Evolutionary conservation across 768 basidiomycete species (phyloP), one percentile per base, ranked within the genome.

Genomic region (Tephrocybe sp.): DNA sequence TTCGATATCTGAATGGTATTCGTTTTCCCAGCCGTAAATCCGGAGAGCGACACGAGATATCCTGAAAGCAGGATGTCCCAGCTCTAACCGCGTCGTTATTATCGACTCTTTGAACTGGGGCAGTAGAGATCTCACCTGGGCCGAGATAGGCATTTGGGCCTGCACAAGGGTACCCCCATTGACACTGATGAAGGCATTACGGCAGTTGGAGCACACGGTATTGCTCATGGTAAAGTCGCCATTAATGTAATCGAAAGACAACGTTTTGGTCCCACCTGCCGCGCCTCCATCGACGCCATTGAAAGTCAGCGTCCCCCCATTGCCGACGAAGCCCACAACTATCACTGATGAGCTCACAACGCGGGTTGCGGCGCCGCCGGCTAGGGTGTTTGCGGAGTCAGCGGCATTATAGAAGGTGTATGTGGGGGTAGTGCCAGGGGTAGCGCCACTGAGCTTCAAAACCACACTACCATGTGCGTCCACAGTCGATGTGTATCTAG

Each of bases 201-300:
- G 71, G 57, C 75, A 77, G 54, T 78, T 78, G 5, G 77, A 76
- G 61, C 76, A 77, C 8, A 57, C 75, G 0, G 70, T 73, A 56
- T 77, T 76, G 45, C 59, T 58, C 58, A 71, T 72, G 8, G 66
- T 65, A 27, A 69, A 65, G 38, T 77, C 77, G 24, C 64, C 77
- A 37, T 78, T 78, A 51, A 76, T 76, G 51, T 76, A 78, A 57
- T 76, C 74, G 31, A 77, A 58, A 9, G 74, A 64, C 18, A 78
- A 53, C 12, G 73, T 64, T 53, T 73, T 76, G 2, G 67, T 73
- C 12, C 75, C 76, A 21, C 75, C 75, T 6, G 62, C 52, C 2
- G 60, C 41, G 1, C 73, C 75, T 25, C 73, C 75, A 48, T 75
- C 72, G 51, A 77, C 66, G 45, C 62, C 59, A 36, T 69, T 68